Evolutionary conservation across 257 asterid species (phyloP).

Genomic region (Penstemon newberryi): DNA sequence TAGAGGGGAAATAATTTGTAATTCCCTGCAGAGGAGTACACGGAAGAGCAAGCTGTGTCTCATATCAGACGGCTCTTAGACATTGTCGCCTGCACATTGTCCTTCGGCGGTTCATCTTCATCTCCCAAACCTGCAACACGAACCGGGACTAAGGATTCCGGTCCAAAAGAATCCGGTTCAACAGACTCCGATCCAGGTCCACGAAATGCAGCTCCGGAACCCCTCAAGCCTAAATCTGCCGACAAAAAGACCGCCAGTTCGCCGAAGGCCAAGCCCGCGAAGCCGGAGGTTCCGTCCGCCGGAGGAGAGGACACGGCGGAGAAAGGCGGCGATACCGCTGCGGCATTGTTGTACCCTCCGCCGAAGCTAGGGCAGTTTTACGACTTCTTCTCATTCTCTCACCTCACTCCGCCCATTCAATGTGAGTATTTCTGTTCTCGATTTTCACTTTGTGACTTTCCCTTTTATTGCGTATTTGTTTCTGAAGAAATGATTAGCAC

Average conservation of each 20-base stretch:
- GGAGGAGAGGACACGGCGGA: slow-evolving; percentile 39
- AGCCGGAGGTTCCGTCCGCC: slow-evolving; percentile 31
- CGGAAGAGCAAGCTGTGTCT: slow-evolving; percentile 61
- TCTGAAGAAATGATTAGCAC: no score
- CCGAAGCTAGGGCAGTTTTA: slow-evolving; percentile 79
- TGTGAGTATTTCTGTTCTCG: slow-evolving; percentile 42
- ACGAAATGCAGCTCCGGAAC: slow-evolving; percentile 35
- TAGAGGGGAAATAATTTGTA: not conserved
- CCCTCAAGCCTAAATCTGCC: slow-evolving; percentile 38
- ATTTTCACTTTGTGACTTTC: not conserved
- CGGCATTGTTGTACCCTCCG: slow-evolving; percentile 72
- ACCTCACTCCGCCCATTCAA: slow-evolving; percentile 82
- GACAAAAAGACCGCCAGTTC: slow-evolving; percentile 43
- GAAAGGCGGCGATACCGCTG: slow-evolving; percentile 48
- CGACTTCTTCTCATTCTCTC: slow-evolving; percentile 80
- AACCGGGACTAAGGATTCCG: slow-evolving; percentile 41
- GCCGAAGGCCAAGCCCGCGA: slow-evolving; percentile 41
- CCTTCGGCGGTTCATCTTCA: slow-evolving; percentile 53
- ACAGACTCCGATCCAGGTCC: slow-evolving; percentile 34
- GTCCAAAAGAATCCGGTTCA: slow-evolving; percentile 37
- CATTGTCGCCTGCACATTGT: slow-evolving; percentile 67
- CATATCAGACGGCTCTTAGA: slow-evolving; percentile 73
- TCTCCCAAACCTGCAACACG: slow-evolving; percentile 45
- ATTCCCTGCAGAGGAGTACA: slow-evolving; percentile 64
- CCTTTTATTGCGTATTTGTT: no score